Conservation (phyloP, 1,139 yeast species). For the Arxiozyma heterogenica region DNA sequence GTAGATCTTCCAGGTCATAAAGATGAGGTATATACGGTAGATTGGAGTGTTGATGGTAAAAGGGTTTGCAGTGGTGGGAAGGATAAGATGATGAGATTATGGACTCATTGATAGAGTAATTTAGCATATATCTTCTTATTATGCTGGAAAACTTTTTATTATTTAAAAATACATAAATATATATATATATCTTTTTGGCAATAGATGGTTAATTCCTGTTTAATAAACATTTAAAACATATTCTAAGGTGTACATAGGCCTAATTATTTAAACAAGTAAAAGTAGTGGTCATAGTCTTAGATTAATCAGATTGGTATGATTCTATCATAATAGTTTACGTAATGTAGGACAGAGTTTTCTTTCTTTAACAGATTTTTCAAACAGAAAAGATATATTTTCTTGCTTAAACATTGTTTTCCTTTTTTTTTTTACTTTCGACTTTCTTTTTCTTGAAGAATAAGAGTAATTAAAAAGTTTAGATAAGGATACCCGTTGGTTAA, state of each 20-base stretch:
- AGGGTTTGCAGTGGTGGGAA: slow-evolving; percentile 94
- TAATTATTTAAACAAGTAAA: no score
- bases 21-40: slow-evolving; percentile 95
- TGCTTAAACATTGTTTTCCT: no score
- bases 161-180: neutral
- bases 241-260: neutral
- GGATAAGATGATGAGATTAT: slow-evolving; percentile 84
- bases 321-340: no score
- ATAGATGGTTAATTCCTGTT: no score
- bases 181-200: neutral
- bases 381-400: neutral
- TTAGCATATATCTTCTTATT: neutral
- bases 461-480: no score
- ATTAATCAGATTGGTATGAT: no score
- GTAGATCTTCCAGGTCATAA: slow-evolving; percentile 93
- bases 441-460: no score
- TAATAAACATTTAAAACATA: neutral
- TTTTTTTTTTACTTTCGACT: no score
- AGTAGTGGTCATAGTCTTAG: no score
- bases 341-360: no score
- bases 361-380: no score
- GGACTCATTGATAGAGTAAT: slow-evolving; percentile 56
- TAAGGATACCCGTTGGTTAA: no score
- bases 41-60: slow-evolving; percentile 94
- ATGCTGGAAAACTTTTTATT: neutral